Evolutionary conservation across 352 stramenopile species (phyloP).

Genomic region (Phytophthora tentaculata): DNA sequence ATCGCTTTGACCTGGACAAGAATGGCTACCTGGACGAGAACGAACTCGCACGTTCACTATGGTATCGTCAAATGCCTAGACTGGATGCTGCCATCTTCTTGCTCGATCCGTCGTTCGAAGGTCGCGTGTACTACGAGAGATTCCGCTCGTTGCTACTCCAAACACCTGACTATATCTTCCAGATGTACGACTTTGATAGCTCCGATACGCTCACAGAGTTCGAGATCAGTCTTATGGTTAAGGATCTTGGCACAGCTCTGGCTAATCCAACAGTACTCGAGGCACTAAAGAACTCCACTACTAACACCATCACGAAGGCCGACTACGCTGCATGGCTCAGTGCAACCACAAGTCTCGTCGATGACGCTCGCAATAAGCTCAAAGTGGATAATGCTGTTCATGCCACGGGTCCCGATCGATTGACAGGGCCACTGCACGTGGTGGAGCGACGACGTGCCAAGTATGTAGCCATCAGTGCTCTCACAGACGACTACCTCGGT

Average conservation of each 20-base stretch:
- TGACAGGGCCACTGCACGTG: conserved; percentile 89
- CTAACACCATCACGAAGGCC: conserved; percentile 48
- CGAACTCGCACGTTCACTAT: conserved; percentile 69
- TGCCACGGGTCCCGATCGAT: conserved; percentile 89
- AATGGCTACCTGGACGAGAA: conserved; percentile 86
- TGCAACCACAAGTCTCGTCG: conserved; percentile 68
- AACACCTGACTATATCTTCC: conserved; percentile 70
- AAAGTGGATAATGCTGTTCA: conserved; percentile 95
- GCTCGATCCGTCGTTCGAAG: conserved; percentile 85
- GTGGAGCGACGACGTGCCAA: conserved; percentile 93
- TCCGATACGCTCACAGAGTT: conserved; percentile 58
- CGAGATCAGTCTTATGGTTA: conserved; percentile 73
- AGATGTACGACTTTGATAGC: conserved; percentile 76
- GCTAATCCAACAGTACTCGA: conserved; percentile 44
- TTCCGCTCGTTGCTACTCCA: conserved; percentile 50
- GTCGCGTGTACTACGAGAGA: conserved; percentile 78
- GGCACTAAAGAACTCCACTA: conserved; percentile 44
- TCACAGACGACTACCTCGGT: conserved; percentile 92
- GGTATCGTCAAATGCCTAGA: conserved; percentile 73
- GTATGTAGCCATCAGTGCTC: conserved; percentile 92
- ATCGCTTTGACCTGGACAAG: conserved; percentile 86
- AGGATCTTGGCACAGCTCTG: conserved; percentile 64
- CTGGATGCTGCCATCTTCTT: conserved; percentile 71
- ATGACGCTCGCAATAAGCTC: conserved; percentile 54
- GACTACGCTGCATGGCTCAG: conserved; percentile 69